phyloP scores from a whole-genome alignment of 1,284 basidiomycete genomes.

The Trametes polyzona region DNA sequence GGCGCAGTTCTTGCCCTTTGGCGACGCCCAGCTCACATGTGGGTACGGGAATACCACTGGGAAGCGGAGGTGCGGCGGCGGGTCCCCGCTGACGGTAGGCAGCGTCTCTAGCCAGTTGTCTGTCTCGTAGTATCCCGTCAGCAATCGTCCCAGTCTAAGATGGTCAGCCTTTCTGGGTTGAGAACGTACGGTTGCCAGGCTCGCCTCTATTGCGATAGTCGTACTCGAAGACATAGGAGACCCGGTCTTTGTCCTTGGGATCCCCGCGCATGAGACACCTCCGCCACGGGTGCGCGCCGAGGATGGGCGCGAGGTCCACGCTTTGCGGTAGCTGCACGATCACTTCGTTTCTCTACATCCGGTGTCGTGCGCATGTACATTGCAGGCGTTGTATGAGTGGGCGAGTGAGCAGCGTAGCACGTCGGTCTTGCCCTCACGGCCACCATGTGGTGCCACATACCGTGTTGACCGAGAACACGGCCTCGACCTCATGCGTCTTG shows the following conservation, averaged over 20 bases:
- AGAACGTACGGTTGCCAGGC: slow-evolving; percentile 33
- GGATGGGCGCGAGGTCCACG: slow-evolving; percentile 29
- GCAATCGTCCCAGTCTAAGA: background rate
- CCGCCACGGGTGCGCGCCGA: slow-evolving; percentile 35
- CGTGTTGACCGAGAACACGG: slow-evolving; percentile 31
- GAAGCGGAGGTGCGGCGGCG: slow-evolving; percentile 20
- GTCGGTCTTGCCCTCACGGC: background rate
- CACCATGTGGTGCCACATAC: slow-evolving; percentile 24
- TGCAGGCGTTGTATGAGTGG: background rate
- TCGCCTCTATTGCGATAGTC: slow-evolving; percentile 34
- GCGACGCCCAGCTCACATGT: slow-evolving; percentile 27
- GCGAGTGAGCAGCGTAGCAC: background rate
- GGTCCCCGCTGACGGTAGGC: slow-evolving; percentile 21
- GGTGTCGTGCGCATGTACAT: no score
- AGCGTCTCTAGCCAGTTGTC: slow-evolving; percentile 31
- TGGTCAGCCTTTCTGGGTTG: background rate
- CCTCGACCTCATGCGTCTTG: slow-evolving; percentile 23
- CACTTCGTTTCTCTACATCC: slow-evolving; percentile 30
- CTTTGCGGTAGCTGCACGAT: slow-evolving; percentile 32
- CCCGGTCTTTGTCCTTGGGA: slow-evolving; percentile 15
- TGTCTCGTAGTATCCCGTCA: slow-evolving; percentile 1
- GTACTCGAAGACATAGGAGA: slow-evolving; percentile 37
- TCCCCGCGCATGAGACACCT: slow-evolving; percentile 18
- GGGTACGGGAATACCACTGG: slow-evolving; percentile 33
- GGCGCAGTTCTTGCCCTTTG: slow-evolving; percentile 20